phyloP scores from a whole-genome alignment of 352 stramenopile genomes.

The Pythium aristosporum region DNA sequence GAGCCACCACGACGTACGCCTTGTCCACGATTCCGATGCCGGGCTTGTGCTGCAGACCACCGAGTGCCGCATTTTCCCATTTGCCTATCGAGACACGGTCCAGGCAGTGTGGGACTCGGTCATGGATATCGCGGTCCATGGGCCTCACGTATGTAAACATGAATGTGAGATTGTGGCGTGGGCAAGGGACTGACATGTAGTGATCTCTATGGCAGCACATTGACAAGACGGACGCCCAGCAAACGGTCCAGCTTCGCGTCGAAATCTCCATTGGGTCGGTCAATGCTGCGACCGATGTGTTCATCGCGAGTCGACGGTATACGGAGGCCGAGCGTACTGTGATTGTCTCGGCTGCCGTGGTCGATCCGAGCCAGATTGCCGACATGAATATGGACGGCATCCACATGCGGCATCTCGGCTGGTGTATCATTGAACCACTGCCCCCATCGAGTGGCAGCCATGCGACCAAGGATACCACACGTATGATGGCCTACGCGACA shows the following conservation, averaged over 20 bases:
- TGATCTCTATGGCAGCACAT: background rate
- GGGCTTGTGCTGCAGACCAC: constrained; percentile 11
- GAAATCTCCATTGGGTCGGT: background rate
- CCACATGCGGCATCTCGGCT: constrained; percentile 12
- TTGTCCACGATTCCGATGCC: constrained; percentile 9
- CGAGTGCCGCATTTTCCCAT: constrained; percentile 13
- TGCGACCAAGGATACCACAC: background rate
- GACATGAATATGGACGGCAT: constrained; percentile 16
- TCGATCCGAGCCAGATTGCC: constrained; percentile 8
- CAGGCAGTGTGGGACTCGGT: constrained; percentile 7
- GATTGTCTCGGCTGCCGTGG: background rate
- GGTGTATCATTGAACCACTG: background rate
- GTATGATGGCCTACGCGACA: background rate
- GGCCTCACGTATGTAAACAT: background rate
- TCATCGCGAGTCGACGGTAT: background rate
- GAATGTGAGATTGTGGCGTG: background rate
- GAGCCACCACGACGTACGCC: background rate
- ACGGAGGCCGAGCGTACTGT: background rate
- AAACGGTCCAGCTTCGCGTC: constrained; percentile 5
- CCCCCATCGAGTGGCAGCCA: background rate
- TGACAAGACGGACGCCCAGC: constrained; percentile 1
- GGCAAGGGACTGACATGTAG: background rate
- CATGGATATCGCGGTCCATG: background rate
- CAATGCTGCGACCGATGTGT: background rate
- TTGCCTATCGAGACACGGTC: constrained; percentile 8